Percentiles rank a stretch among this genome's conserved stretches.
Conservation (phyloP, 2,329 filamentous ascomycete genomes). For the Fusarium sterilihyphosum region DNA sequence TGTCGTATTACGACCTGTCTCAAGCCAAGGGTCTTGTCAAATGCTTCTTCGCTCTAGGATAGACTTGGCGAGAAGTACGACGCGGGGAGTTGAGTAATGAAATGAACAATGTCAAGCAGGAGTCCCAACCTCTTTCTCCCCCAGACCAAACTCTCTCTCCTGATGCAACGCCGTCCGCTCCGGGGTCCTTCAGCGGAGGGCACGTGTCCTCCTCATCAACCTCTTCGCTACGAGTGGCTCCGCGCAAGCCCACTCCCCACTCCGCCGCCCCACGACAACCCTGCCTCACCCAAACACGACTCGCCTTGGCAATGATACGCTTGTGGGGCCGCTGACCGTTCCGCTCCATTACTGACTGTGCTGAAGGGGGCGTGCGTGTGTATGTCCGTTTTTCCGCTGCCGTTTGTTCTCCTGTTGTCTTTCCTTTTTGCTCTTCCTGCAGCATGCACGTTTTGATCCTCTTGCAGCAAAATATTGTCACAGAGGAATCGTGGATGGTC, state of each 20-base stretch:
- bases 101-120: neutral
- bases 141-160: neutral
- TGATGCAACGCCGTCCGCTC: conserved; percentile 23
- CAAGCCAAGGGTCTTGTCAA: conserved; percentile 35
- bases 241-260: conserved; percentile 11
- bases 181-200: conserved; percentile 27
- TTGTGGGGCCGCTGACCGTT: conserved; percentile 35
- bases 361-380: neutral
- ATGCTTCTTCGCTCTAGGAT: conserved; percentile 30
- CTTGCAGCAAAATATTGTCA: conserved; percentile 24
- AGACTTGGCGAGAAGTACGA: conserved; percentile 9
- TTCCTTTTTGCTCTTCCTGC: neutral
- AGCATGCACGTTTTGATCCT: conserved; percentile 9
- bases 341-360: conserved; percentile 3
- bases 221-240: conserved; percentile 23
- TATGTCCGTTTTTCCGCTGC: conserved; percentile 22
- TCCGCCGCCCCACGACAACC: conserved; percentile 25
- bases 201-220: conserved; percentile 25
- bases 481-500: conserved; percentile 18
- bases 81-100: neutral
- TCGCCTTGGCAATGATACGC: conserved; percentile 23
- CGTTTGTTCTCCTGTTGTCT: neutral
- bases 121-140: neutral
- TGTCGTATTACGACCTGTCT: neutral
- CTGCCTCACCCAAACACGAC: conserved; percentile 4